These are phyloP conservation scores for Vinca minor DNA, from an alignment of 257 asterid genomes.

Conservation along the genomic window DNA sequence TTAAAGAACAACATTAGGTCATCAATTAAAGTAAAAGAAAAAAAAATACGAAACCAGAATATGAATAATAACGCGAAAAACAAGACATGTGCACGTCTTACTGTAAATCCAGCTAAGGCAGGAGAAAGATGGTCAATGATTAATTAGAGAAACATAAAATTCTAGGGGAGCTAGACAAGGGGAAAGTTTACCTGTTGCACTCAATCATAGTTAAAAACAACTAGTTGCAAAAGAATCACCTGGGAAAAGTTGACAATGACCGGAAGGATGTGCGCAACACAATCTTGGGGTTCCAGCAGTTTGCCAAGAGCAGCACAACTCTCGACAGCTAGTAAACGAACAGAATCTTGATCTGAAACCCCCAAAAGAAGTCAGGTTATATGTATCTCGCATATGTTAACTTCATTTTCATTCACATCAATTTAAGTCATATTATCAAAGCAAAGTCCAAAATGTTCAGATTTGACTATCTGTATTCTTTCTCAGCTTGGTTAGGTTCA, in stretches of 20 bases:
- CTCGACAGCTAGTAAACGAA: conserved; percentile 83
- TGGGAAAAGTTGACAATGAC: conserved; percentile 89
- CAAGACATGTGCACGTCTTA: neutral
- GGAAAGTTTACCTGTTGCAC: neutral
- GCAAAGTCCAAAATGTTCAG: neutral
- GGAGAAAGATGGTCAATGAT: neutral
- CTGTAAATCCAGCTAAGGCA: neutral
- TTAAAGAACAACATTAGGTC: neutral
- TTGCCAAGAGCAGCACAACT: conserved; percentile 95
- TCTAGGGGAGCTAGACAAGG: neutral
- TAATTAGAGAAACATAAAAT: neutral
- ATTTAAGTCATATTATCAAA: neutral
- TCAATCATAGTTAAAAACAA: conserved; percentile 1
- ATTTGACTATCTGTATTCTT: neutral
- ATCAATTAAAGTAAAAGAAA: neutral
- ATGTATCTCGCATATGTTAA: neutral
- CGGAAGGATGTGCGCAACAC: conserved; percentile 80
- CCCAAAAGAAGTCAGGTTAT: neutral
- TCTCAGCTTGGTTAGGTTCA: neutral
- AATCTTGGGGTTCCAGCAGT: conserved; percentile 86
- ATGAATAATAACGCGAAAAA: neutral
- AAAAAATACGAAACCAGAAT: neutral
- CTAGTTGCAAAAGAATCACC: conserved; percentile 24
- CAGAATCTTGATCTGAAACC: conserved; percentile 79
- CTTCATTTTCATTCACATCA: neutral